These are phyloP conservation scores for Actinomucor elegans DNA, from an alignment of 371 early-diverging fungal genomes.

Conservation along the genomic window DNA sequence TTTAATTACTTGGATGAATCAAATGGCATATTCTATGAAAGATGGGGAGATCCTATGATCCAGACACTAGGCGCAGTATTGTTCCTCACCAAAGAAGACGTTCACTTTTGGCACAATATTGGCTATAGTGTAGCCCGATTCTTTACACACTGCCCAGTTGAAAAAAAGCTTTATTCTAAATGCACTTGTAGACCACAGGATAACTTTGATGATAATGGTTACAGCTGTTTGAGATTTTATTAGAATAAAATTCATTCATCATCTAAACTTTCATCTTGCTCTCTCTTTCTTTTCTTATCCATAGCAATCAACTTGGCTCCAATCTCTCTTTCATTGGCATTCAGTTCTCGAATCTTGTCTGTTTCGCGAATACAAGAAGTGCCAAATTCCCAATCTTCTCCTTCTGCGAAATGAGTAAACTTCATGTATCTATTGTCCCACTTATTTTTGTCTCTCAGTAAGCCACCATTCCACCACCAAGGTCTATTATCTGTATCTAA, in stretches of 20 bases:
- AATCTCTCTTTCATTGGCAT: constrained; percentile 4
- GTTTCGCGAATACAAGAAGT: constrained; percentile 33
- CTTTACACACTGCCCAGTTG: constrained; percentile 40
- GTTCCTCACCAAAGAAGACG: constrained; percentile 37
- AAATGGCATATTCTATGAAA: constrained; percentile 94
- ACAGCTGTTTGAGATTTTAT: constrained; percentile 40
- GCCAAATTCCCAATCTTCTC: constrained; percentile 34
- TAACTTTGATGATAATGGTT: constrained; percentile 43
- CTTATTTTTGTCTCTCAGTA: constrained; percentile 47
- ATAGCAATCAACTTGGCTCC: constrained; percentile 11
- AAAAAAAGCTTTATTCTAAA: constrained; percentile 19
- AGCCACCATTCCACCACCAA: constrained; percentile 56
- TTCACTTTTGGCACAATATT: constrained; percentile 48
- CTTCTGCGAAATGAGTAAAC: constrained; percentile 31
- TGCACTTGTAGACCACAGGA: constrained; percentile 40
- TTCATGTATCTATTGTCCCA: constrained; percentile 33
- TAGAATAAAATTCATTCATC: constrained; percentile 10
- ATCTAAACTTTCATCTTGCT: neutral
- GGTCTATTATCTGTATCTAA: constrained; percentile 36
- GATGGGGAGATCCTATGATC: constrained; percentile 58
- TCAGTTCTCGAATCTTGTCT: constrained; percentile 21
- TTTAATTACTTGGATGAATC: constrained; percentile 79
- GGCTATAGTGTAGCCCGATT: constrained; percentile 41
- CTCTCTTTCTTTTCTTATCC: constrained; percentile 16
- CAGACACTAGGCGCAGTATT: constrained; percentile 39